phyloP scores from a whole-genome alignment of 2,329 filamentous ascomycete species.

The Verticillium tricorpus region DNA sequence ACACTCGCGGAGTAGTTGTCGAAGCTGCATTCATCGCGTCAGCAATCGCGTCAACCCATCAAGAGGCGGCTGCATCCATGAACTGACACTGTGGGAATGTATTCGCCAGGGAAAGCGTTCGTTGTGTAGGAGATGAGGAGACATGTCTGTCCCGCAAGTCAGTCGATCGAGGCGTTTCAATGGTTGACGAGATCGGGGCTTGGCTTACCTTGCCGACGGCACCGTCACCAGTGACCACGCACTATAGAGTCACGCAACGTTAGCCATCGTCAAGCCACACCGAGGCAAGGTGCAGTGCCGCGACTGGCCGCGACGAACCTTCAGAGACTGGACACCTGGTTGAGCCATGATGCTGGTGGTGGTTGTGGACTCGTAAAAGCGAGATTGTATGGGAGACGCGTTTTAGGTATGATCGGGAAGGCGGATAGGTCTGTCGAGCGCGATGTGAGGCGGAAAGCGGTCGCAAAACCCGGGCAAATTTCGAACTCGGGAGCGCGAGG shows the following conservation, averaged over 20 bases:
- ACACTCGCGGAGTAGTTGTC: slow-evolving; percentile 99
- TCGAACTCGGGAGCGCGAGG: neutral
- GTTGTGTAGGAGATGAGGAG: slow-evolving; percentile 98
- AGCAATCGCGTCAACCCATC: neutral
- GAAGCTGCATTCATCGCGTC: slow-evolving; percentile 56
- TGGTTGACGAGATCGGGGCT: neutral
- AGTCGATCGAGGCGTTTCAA: slow-evolving; percentile 10
- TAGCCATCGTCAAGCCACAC: neutral
- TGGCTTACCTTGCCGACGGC: slow-evolving; percentile 88
- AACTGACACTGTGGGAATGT: slow-evolving; percentile 93
- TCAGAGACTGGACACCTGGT: slow-evolving; percentile 83
- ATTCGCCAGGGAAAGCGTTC: slow-evolving; percentile 99
- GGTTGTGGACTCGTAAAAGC: neutral
- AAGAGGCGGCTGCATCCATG: neutral
- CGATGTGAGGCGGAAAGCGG: neutral
- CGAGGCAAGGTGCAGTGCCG: neutral
- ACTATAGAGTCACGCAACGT: slow-evolving; percentile 48
- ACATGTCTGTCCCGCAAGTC: slow-evolving; percentile 67
- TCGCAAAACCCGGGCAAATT: neutral
- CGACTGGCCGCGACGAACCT: slow-evolving; percentile 53
- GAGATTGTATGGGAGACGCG: neutral
- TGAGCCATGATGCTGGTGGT: slow-evolving; percentile 62
- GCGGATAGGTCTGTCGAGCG: neutral
- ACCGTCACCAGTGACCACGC: slow-evolving; percentile 98
- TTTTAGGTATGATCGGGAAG: neutral